A percentile compares a stretch with the other conserved stretches of the same genome.
phyloP scores from a whole-genome alignment of 805 yeast genomes.

The Wickerhamiella dianesei region DNA sequence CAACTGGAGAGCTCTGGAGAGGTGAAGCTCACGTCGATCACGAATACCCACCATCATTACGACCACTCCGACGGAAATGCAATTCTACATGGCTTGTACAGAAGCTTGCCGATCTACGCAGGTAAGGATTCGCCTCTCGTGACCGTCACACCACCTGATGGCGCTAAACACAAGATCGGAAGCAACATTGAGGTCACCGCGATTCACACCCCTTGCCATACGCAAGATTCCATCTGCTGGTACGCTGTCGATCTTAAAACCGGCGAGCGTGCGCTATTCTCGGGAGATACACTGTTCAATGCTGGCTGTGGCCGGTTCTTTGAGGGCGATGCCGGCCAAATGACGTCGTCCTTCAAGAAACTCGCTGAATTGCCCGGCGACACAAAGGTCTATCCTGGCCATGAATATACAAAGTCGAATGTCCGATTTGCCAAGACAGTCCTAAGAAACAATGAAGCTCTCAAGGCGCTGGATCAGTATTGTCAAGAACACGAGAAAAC shows the following conservation, averaged over 20 bases:
- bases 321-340: constrained; percentile 75
- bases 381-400: constrained; percentile 82
- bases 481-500: constrained; percentile 48
- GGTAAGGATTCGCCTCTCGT: constrained; percentile 74
- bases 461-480: constrained; percentile 41
- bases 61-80: constrained; percentile 89
- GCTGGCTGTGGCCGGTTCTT: constrained; percentile 96
- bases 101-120: constrained; percentile 55
- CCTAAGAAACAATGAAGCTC: constrained; percentile 40
- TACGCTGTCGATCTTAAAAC: constrained; percentile 52
- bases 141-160: constrained; percentile 52
- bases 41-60: constrained; percentile 91
- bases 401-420: constrained; percentile 82
- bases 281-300: constrained; percentile 89
- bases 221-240: constrained; percentile 91
- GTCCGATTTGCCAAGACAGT: constrained; percentile 56
- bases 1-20: constrained; percentile 25
- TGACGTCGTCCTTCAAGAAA: constrained; percentile 55
- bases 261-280: constrained; percentile 62
- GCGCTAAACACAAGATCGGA: constrained; percentile 52
- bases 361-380: constrained; percentile 51
- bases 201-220: constrained; percentile 93
- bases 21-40: constrained; percentile 55
- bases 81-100: constrained; percentile 26
- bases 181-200: constrained; percentile 54